Base-by-base conservation (phyloP, 2,329 filamentous ascomycete species). In the Dactylonectria macrodidyma region DNA sequence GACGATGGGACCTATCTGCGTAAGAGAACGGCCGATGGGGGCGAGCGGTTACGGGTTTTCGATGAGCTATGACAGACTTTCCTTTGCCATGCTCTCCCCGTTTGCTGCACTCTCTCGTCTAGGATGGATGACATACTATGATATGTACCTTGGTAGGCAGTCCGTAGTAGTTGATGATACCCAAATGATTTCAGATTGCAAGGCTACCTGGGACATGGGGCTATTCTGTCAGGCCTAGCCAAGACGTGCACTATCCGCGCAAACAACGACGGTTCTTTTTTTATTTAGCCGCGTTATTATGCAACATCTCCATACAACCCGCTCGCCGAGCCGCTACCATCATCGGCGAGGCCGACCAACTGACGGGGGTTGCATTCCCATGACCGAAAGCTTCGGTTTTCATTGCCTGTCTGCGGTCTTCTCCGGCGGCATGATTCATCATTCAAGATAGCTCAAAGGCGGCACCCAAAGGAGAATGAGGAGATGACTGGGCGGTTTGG, bases 11-110 rank as follows among this genome's bases (percentile, higher is more conserved):
- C 71, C 52, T 71, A 71, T 52, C 58, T 78, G 30, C 68, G 75
- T 70, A 77, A 78, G 70, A 75, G 73, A 65, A 71, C 70, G 10
- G 62, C 46, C 26, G 72, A 75, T 34, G 75, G 76, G 41, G 80
- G 78, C 16, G 84, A 84, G 63, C 75, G 78, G 65, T 73, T 86
- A 48, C 80, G 81, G 61, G 78, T 78, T 19, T 84, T 87, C 75
- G 84, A 87, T 64, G 85, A 87, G 77, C 74, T 87, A 59, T 87
- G 76, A 75, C 50, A 47, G 47, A 30, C 26, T 30, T 5, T 30
- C 26, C 26, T 30, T 5, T 30, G 7, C 4, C 26, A 30, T 30
- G 7, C 46, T 46, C 34, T 52, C 33, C 54, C 54, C 48, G 51
- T 54, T 47, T 62, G 22, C 46, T 52, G 58, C n/a, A 48, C 60